These are phyloP conservation scores for Quercus rubra DNA, from an alignment of 306 rosid species.

Conservation along the genomic window DNA sequence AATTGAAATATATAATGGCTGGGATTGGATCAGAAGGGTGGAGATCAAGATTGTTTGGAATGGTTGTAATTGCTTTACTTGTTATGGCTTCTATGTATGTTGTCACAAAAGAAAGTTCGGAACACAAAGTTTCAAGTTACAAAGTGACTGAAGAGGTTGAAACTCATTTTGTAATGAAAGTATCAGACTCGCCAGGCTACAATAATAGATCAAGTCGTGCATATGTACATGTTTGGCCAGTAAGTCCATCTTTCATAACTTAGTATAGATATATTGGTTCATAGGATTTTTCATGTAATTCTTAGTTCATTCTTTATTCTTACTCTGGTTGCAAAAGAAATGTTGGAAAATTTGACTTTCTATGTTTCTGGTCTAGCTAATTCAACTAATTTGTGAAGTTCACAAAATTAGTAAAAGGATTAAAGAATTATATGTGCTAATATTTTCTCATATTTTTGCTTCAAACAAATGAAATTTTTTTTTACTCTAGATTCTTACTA, in stretches of 20 bases:
- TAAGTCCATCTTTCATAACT: constrained; percentile 18
- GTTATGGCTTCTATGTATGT: constrained; percentile 35
- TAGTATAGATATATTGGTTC: background rate
- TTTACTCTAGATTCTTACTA: too few species aligned
- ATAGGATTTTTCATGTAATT: background rate
- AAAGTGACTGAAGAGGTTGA: constrained; percentile 25
- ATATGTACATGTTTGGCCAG: constrained; percentile 87
- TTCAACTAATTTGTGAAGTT: too few species aligned
- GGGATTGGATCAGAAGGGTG: constrained; percentile 27
- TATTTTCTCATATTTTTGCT: too few species aligned
- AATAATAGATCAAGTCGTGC: constrained; percentile 39
- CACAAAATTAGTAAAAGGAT: too few species aligned
- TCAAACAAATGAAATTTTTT: too few species aligned
- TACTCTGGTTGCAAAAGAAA: too few species aligned
- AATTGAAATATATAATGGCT: background rate
- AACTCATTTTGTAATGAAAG: constrained; percentile 29
- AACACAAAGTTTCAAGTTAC: constrained; percentile 29
- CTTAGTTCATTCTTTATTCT: too few species aligned
- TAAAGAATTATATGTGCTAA: too few species aligned
- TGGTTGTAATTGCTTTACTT: constrained; percentile 34
- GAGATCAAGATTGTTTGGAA: constrained; percentile 36
- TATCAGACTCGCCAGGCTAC: constrained; percentile 60
- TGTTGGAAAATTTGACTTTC: too few species aligned
- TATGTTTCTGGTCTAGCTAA: too few species aligned
- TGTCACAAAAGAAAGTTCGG: constrained; percentile 54